phyloP scores from a whole-genome alignment of 192 early-diverging fungal genomes.

The Backusella parvicylindrica region DNA sequence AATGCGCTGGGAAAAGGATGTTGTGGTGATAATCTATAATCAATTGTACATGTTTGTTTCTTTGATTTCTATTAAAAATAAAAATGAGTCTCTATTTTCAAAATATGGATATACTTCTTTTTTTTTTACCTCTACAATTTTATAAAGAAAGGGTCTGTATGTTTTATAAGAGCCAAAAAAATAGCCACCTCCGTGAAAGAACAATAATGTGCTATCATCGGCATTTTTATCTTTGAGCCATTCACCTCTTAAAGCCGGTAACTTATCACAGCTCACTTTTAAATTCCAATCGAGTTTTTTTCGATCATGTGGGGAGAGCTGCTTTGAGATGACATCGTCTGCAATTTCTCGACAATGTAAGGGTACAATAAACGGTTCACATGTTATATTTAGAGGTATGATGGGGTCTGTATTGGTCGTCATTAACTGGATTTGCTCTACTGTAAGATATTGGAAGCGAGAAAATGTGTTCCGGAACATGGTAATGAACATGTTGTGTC shows the following conservation, averaged over 20 bases:
- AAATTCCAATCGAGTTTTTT: conserved; percentile 43
- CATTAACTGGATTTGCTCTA: conserved; percentile 35
- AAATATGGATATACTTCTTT: background rate
- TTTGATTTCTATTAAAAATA: conserved; percentile 24
- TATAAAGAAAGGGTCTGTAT: conserved; percentile 38
- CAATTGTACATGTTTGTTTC: conserved; percentile 28
- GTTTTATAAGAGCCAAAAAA: conserved; percentile 33
- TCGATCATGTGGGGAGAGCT: conserved; percentile 26
- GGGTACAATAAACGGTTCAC: conserved; percentile 7
- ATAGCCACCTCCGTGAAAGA: conserved; percentile 79
- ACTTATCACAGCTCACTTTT: conserved; percentile 24
- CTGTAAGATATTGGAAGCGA: conserved; percentile 18
- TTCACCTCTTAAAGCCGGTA: conserved; percentile 30
- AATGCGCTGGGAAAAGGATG: conserved; percentile 77
- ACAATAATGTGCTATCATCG: conserved; percentile 56
- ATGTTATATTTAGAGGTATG: conserved; percentile 5
- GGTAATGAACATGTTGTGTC: conserved; percentile 27
- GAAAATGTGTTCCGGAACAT: conserved; percentile 26
- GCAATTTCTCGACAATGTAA: conserved; percentile 29
- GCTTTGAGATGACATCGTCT: conserved; percentile 19
- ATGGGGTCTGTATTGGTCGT: conserved; percentile 11
- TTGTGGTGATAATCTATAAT: conserved; percentile 81
- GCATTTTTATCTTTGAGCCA: conserved; percentile 34
- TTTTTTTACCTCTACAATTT: conserved; percentile 41
- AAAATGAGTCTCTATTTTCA: background rate